Percentiles rank a stretch among this genome's conserved stretches.
phyloP scores from a whole-genome alignment of 768 basidiomycete species.

The Collybia sp. region DNA sequence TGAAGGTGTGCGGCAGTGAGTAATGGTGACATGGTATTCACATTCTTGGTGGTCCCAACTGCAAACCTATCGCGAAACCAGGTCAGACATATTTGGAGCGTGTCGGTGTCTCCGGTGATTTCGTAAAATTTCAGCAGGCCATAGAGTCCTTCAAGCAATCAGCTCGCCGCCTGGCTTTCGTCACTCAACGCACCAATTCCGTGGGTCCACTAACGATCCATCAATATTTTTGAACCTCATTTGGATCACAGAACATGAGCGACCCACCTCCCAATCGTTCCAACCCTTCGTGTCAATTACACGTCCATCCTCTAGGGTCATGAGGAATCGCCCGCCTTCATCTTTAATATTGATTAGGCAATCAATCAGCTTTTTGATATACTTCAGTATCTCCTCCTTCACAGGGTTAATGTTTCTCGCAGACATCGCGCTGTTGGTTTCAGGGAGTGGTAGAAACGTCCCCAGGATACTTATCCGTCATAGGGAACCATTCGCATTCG shows the following conservation, averaged over 20 bases:
- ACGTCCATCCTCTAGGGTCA: slow-evolving; percentile 43
- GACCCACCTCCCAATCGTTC: slow-evolving; percentile 45
- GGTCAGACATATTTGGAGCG: slow-evolving; percentile 33
- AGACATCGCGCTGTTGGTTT: slow-evolving; percentile 19
- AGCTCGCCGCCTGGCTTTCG: background rate
- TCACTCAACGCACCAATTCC: slow-evolving; percentile 27
- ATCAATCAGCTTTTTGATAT: slow-evolving; percentile 31
- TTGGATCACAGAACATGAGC: slow-evolving; percentile 6
- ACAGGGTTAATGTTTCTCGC: slow-evolving; percentile 23
- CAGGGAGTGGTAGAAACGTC: background rate
- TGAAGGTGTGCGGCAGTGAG: slow-evolving; percentile 41
- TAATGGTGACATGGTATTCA: slow-evolving; percentile 54
- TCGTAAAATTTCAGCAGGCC: slow-evolving; percentile 35
- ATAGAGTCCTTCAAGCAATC: slow-evolving; percentile 26
- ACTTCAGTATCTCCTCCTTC: slow-evolving; percentile 19
- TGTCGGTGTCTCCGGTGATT: slow-evolving; percentile 29
- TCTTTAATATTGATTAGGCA: slow-evolving; percentile 50
- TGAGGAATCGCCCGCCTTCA: slow-evolving; percentile 44
- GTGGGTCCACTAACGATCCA: slow-evolving; percentile 34
- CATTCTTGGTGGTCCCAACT: slow-evolving; percentile 52
- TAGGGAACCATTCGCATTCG: background rate
- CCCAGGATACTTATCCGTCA: background rate
- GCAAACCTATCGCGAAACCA: slow-evolving; percentile 49
- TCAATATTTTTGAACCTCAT: background rate
- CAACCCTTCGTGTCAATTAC: slow-evolving; percentile 55